These are phyloP conservation scores for Pezicula neosporulosa DNA, from an alignment of 2,329 filamentous ascomycete species.

Conservation along the genomic window DNA sequence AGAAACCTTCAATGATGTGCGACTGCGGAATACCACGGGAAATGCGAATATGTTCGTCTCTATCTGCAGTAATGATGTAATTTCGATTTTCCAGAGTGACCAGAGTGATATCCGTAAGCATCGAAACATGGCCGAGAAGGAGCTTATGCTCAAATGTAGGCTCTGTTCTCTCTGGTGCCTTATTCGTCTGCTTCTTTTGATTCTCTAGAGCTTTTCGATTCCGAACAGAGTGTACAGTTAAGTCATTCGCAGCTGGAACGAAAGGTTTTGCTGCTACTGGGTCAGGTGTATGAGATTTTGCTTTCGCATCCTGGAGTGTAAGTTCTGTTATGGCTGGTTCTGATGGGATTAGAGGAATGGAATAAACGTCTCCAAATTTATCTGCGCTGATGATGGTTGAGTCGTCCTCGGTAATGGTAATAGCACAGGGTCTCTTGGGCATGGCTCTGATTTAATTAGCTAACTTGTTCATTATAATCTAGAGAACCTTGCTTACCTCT, in stretches of 20 bases:
- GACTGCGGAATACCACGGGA: slow-evolving; percentile 79
- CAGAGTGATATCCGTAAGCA: slow-evolving; percentile 75
- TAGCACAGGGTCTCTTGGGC: slow-evolving; percentile 83
- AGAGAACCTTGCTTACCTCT: slow-evolving; percentile 51
- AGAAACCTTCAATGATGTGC: slow-evolving; percentile 86
- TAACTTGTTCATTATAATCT: background rate
- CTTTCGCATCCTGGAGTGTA: slow-evolving; percentile 8
- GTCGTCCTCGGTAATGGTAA: slow-evolving; percentile 67
- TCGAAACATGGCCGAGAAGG: slow-evolving; percentile 89
- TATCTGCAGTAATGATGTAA: slow-evolving; percentile 65
- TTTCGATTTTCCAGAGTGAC: slow-evolving; percentile 48
- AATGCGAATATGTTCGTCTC: slow-evolving; percentile 83
- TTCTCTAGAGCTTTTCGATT: slow-evolving; percentile 58
- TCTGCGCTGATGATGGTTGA: slow-evolving; percentile 78
- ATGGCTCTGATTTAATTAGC: slow-evolving; percentile 49
- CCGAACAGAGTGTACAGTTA: slow-evolving; percentile 62
- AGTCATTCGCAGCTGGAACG: slow-evolving; percentile 50
- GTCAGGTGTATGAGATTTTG: slow-evolving; percentile 18
- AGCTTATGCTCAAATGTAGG: slow-evolving; percentile 70
- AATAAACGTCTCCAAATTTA: slow-evolving; percentile 97
- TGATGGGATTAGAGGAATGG: slow-evolving; percentile 64
- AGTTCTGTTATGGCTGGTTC: slow-evolving; percentile 8
- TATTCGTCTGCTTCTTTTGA: slow-evolving; percentile 45
- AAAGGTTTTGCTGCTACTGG: slow-evolving; percentile 28
- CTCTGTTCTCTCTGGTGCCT: slow-evolving; percentile 23